These are phyloP conservation scores for Leccinum subtestaceum DNA, from an alignment of 768 basidiomycete species.

Conservation along the genomic window DNA sequence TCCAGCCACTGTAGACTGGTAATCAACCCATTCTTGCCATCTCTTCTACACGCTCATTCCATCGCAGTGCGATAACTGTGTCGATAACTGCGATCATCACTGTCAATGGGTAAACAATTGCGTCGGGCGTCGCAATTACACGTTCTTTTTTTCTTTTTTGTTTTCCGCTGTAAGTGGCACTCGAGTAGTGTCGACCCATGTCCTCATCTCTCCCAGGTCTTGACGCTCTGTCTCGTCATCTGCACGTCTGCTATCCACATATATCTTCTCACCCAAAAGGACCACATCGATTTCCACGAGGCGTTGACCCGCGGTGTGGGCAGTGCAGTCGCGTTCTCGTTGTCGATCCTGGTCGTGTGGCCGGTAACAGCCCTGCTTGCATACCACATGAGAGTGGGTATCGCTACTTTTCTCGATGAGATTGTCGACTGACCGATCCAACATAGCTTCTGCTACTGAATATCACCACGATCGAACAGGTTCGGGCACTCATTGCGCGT, in stretches of 20 bases:
- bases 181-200: neutral
- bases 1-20: constrained; percentile 97
- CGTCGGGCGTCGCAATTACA: constrained; percentile 92
- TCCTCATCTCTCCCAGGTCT: constrained; percentile 45
- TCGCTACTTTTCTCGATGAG: neutral
- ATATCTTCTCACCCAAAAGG: constrained; percentile 56
- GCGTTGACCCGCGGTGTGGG: constrained; percentile 56
- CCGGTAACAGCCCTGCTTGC: constrained; percentile 74
- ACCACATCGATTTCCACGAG: constrained; percentile 47
- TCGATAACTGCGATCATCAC: constrained; percentile 93
- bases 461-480: constrained; percentile 95
- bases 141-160: constrained; percentile 87
- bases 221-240: constrained; percentile 72
- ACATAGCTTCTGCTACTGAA: constrained; percentile 75
- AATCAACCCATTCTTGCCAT: constrained; percentile 9
- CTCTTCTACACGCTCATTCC: constrained; percentile 1
- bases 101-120: constrained; percentile 95
- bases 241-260: constrained; percentile 83
- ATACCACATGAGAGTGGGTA: constrained; percentile 84
- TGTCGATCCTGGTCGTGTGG: constrained; percentile 75
- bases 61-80: constrained; percentile 90
- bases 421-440: constrained; percentile 1
- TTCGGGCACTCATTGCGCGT: constrained; percentile 36
- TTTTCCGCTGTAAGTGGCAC: constrained; percentile 59
- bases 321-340: constrained; percentile 75